phyloP scores from a whole-genome alignment of 1,284 basidiomycete species.

The Marasmius sp. region DNA sequence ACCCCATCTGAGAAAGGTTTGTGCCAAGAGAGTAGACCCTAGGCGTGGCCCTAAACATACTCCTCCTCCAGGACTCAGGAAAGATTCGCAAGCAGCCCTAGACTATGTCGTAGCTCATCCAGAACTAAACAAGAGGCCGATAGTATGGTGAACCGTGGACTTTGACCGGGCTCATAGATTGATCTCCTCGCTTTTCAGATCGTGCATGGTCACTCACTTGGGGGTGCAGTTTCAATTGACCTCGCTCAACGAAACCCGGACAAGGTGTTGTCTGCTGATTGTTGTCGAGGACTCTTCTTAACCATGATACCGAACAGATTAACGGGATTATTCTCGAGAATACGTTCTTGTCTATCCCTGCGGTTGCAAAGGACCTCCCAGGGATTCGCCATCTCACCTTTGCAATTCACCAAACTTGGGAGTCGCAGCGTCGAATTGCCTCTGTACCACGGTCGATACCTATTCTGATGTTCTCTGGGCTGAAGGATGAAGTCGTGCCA shows the following conservation, averaged over 20 bases:
- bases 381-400: conserved; percentile 24
- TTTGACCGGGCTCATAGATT: neutral
- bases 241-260: conserved; percentile 35
- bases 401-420: conserved; percentile 34
- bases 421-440: conserved; percentile 27
- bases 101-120: conserved; percentile 31
- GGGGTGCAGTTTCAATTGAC: conserved; percentile 44
- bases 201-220: conserved; percentile 39
- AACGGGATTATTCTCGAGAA: conserved; percentile 38
- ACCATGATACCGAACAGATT: conserved; percentile 19
- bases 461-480: conserved; percentile 33
- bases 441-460: conserved; percentile 24
- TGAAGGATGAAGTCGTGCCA: conserved; percentile 30
- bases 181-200: conserved; percentile 25
- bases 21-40: neutral
- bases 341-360: conserved; percentile 37
- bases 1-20: conserved; percentile 34
- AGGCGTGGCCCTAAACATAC: neutral
- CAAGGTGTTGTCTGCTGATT: conserved; percentile 7
- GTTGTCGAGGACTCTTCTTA: neutral
- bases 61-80: conserved; percentile 29
- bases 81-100: conserved; percentile 40
- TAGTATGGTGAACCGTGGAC: conserved; percentile 22
- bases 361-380: conserved; percentile 28
- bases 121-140: conserved; percentile 24